Base-by-base conservation (phyloP, 768 basidiomycete genomes). In the Tylopilus rubrobrunneus region DNA sequence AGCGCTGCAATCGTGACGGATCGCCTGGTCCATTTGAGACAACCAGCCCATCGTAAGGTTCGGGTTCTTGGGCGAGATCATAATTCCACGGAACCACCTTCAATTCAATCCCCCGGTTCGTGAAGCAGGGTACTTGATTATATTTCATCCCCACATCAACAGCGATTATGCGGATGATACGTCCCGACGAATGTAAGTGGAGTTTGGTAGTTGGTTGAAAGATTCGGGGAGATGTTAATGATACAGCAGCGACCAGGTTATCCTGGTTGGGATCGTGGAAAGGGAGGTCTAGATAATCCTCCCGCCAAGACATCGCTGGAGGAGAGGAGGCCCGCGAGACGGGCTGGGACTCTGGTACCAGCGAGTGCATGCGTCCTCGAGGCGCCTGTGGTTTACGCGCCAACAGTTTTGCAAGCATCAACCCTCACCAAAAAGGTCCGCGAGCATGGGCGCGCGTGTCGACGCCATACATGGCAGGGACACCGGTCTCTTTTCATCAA, bases 91-190 rank as follows among this genome's bases (percentile, higher is more conserved):
- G 95, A 7, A 98, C 89, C 49, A 98, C 92, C 73, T 98, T 98
- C 67, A 98, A 78, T 70, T 98, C 92, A 34, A 98, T 83, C 46
- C 97, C 96, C 33, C 97, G 87, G 36, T 83, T 78, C 41, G 82
- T 84, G 75, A 99, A 98, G 76, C 97, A 99, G 33, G 97, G 83
- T 62, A 98, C 94, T 72, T 99, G 97, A 72, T 98, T 98, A 77
- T 90, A 97, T 73, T 99, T 99, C 92, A 98, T 98, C 17, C 97
- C 97, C 47, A 98, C 96, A 68, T 99, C 96, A 54, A 98, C 74
- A 6, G 92, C 93, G 15, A 99, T 65, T 28, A 99, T 82, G 56
- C 97, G 87, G 29, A 98, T 67, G 1, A 83, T 73, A 48, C 94
- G 83, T 29, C 89, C 91, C 1, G 83, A 85, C 3, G 91, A 88